Evolutionary conservation across 805 yeast species (phyloP), one percentile per base, ranked within the genome.

Genomic region (Nakazawaea populi): DNA sequence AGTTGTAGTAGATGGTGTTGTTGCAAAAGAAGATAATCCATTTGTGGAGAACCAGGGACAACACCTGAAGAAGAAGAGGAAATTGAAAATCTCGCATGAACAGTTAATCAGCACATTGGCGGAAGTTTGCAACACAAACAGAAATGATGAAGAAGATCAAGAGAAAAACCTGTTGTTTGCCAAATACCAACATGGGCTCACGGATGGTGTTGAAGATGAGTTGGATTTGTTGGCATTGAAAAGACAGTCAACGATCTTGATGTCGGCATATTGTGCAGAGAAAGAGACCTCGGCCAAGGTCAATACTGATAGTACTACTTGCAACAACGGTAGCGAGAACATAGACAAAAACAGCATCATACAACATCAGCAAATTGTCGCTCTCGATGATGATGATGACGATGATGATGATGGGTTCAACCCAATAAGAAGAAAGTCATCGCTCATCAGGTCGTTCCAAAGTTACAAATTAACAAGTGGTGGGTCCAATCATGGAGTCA

Each of bases 31-130:
- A 11, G 49, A 45, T 12, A 34, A 46, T 38, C 49, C 50, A 9
- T 51, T 51, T 18, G 42, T 46, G 7, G 47, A 46, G 30, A 29
- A 8, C 8, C 32, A 29, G 4, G 47, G 14, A 24, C 32, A 9
- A 30, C 46, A 49, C 7, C 58, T 57, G 32, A 64, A 57, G 44
- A 65, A 64, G 41, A 69, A 61, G 53, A 67, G 71, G 52, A 73
- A 68, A 47, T 58, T 69, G 6, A 62, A 64, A n/a, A 58, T 82
- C 38, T 76, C 80, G 6, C 78, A 76, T 59, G 75, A 76, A 0
- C 82, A 77, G 60, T 83, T 83, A 5, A 82, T 78, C 44, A 72
- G 69, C 51, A 77, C 79, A 45, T 65, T 83, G 38, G 80, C 86
- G 1, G 82, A 81, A 56, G 69, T 82, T 49, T 65, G 66, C 29